These are phyloP conservation scores for Glycine soja DNA, from an alignment of 306 rosid genomes.

Conservation along the genomic window DNA sequence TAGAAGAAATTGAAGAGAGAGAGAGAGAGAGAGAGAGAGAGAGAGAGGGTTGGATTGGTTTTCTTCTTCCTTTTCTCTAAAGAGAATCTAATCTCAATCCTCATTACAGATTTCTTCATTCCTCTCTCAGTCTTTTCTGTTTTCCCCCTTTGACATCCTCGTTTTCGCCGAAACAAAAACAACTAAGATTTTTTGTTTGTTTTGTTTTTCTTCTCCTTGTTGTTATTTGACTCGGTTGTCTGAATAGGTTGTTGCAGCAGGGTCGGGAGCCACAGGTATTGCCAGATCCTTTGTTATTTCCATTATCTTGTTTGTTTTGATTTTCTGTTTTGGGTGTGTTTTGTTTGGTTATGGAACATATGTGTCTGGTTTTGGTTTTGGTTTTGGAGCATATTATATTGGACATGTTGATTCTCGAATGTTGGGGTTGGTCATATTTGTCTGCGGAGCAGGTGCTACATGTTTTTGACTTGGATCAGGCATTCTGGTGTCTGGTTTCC, in stretches of 20 bases:
- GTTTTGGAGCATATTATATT: no score
- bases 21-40: conserved; percentile 11
- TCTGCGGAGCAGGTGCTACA: neutral
- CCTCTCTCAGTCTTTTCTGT: neutral
- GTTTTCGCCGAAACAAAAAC: neutral
- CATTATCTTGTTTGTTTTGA: neutral
- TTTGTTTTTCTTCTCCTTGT: neutral
- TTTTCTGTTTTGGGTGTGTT: neutral
- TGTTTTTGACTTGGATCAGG: conserved; percentile 26
- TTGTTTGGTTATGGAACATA: conserved; percentile 9
- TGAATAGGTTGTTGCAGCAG: conserved; percentile 31
- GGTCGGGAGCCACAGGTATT: conserved; percentile 50
- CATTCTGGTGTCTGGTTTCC: conserved; percentile 23
- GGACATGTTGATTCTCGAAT: neutral
- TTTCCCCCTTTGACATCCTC: neutral
- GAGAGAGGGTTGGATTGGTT: conserved; percentile 38
- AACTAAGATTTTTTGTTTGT: neutral
- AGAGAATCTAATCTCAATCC: conserved; percentile 43
- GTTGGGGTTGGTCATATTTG: conserved; percentile 13
- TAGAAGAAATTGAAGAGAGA: conserved; percentile 39
- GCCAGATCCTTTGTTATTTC: conserved; percentile 37
- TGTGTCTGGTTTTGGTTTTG: conserved; percentile 8
- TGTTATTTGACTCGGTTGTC: conserved; percentile 22
- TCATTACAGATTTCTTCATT: conserved; percentile 26
- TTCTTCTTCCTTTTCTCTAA: conserved; percentile 16